phyloP scores from a whole-genome alignment of 306 rosid species.

The Cicer bijugum region DNA sequence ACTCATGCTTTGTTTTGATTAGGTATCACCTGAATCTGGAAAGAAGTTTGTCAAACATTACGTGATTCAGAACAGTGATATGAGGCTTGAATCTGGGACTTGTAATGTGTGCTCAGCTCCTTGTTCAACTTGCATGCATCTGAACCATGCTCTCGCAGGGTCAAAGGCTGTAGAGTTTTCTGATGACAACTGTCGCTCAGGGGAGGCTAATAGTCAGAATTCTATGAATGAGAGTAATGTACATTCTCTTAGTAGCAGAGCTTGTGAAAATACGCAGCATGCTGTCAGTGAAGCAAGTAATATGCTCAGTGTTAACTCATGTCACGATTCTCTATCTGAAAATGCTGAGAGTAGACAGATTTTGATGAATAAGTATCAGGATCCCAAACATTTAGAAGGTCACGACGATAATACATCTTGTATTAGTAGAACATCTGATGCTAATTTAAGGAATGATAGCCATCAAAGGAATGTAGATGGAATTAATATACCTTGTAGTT shows the following conservation, averaged over 20 bases:
- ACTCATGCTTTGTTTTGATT: constrained; percentile 44
- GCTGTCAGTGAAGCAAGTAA: constrained; percentile 68
- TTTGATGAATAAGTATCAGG: constrained; percentile 45
- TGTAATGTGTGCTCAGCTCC: constrained; percentile 82
- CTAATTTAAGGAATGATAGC: constrained; percentile 45
- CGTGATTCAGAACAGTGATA: constrained; percentile 54
- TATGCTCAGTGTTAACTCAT: constrained; percentile 52
- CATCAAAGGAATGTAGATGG: constrained; percentile 51
- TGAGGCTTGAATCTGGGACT: constrained; percentile 73
- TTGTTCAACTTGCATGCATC: constrained; percentile 83
- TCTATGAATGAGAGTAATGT: constrained; percentile 59
- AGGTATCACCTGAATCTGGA: constrained; percentile 54
- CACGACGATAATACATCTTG: constrained; percentile 67
- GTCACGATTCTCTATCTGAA: constrained; percentile 68
- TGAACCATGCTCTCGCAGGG: constrained; percentile 58
- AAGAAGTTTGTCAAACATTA: constrained; percentile 53
- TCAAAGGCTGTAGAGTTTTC: constrained; percentile 67
- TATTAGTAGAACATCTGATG: constrained; percentile 64
- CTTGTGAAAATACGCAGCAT: constrained; percentile 59
- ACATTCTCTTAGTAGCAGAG: constrained; percentile 61
- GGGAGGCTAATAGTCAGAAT: constrained; percentile 54
- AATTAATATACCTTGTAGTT: constrained; percentile 47
- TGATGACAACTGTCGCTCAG: constrained; percentile 67
- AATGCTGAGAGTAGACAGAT: constrained; percentile 68
- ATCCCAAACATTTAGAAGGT: constrained; percentile 58